These are phyloP conservation scores for Trichophyton benhamiae DNA, from an alignment of 2,329 filamentous ascomycete genomes.

Conservation along the genomic window DNA sequence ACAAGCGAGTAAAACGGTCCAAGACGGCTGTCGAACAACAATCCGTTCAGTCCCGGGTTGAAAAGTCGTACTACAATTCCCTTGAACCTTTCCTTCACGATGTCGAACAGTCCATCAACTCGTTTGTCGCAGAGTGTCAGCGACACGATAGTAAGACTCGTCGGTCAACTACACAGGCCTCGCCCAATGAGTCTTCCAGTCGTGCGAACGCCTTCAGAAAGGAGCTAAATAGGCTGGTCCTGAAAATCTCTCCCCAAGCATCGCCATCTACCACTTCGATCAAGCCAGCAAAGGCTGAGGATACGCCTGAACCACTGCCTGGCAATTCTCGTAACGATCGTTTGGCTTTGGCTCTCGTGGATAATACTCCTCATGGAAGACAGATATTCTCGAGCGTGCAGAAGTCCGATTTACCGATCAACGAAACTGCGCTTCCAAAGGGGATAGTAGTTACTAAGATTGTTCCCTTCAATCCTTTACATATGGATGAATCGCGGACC, in stretches of 20 bases:
- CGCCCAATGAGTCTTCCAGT: slow-evolving; percentile 24
- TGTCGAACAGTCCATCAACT: slow-evolving; percentile 29
- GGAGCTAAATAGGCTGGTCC: slow-evolving; percentile 50
- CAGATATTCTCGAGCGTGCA: slow-evolving; percentile 82
- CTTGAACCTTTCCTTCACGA: slow-evolving; percentile 33
- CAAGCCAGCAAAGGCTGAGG: slow-evolving; percentile 25
- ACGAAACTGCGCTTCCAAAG: slow-evolving; percentile 57
- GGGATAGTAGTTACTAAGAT: slow-evolving; percentile 61
- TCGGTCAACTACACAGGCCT: slow-evolving; percentile 16
- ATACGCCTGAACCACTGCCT: slow-evolving; percentile 13
- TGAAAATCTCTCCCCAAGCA: slow-evolving; percentile 44
- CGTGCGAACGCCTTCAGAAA: slow-evolving; percentile 48
- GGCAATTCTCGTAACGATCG: slow-evolving; percentile 33
- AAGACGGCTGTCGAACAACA: slow-evolving; percentile 15
- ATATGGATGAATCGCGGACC: slow-evolving; percentile 21
- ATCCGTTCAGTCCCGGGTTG: slow-evolving; percentile 29
- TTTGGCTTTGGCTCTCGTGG: slow-evolving; percentile 62
- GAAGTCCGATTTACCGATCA: slow-evolving; percentile 33
- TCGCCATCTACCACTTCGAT: slow-evolving; percentile 19
- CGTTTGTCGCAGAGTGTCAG: slow-evolving; percentile 28
- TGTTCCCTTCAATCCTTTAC: slow-evolving; percentile 36
- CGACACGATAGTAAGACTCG: slow-evolving; percentile 17
- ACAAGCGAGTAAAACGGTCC: slow-evolving; percentile 33
- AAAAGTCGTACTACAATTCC: slow-evolving; percentile 27
- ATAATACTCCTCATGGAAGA: slow-evolving; percentile 59